Evolutionary conservation across 75 land plant genomes (phyloP), one percentile per base, ranked within the genome.

Genomic region (Cunninghamia lanceolata): DNA sequence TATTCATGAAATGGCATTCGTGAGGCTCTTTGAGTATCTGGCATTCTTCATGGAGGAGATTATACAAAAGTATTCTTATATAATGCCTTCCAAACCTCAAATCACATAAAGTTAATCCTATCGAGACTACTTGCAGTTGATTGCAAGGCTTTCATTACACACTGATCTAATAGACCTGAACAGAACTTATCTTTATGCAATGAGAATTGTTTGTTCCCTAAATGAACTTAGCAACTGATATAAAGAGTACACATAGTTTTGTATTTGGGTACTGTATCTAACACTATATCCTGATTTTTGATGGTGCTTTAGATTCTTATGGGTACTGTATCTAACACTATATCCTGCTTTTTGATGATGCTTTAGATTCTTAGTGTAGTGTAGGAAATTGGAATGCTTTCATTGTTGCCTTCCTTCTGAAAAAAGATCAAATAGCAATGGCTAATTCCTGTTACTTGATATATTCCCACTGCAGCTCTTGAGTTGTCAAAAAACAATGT

Each of bases 401-500:
- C 16, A 34, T 34, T 34, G 34, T 34, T 73, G 14, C 16, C 0
- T 0, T 1, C 16, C n/a, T 34, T 73, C 0, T 73, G 3, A 8
- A 70, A 9, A 73, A 34, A 28, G 70, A 4, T 28, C 30, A 66
- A 73, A 73, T 73, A 25, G n/a, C 68, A 21, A 25, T 10, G 36
- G 75, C 36, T 34, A 34, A 73, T 73, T 73, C 75, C 14, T 73
- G 34, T 34, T 45, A 2, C 47, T 80, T 28, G 28, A 28, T 79
- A 30, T 10, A 16, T 25, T 45, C 28, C 1, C 45, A 28, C 46
- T 92, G 88, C 92, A 94, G 97, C 97, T 56, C 84, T 94, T 90
- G 92, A 92, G 89, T 84, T 96, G 73, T 88, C 93, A 88, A 89
- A 88, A 76, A 88, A 90, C 47, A 89, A 96, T 16, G 90, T 92